Evolutionary conservation across 805 yeast genomes (phyloP), one percentile per base, ranked within the genome.

Genomic region (Millerozyma miso): DNA sequence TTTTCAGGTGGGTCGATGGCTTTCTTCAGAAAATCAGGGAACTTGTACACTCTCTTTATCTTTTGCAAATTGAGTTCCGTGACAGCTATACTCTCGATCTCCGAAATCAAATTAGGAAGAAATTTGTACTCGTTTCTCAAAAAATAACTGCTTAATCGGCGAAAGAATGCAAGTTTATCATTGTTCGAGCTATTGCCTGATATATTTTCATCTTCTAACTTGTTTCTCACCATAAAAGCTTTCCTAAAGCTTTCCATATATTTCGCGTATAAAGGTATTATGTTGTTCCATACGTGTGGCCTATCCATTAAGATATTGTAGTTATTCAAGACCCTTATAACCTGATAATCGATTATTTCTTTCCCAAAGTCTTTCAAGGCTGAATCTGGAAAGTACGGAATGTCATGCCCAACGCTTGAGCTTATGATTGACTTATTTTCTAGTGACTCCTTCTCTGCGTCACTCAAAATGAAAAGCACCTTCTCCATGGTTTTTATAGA

Each of bases 401-500:
- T 35, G 4, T 37, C 39, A 23, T 12, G 13, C 34, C 34, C 34
- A 32, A 13, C 15, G 14, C 14, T 8, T n/a, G 35, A 8, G 31
- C 19, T 19, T 6, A 17, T 14, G 12, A 8, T 31, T 12, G 33
- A 14, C 14, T 15, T 20, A 16, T 12, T 13, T 23, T n/a, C 20
- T 15, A 10, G 26, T 12, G 41, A 14, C 19, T 36, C 42, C 18
- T 31, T 23, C 26, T 43, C 43, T 15, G 43, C 47, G 19, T 45
- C 38, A 18, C 43, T 32, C n/a, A 52, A 39, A 13, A 52, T 48
- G 10, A 37, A 39, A 7, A 52, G 33, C 12, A 52, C 49, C 26
- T 42, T 43, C 32, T 48, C 50, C 56, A 52, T 52, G 19, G 54
- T 45, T 32, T 37, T 38, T 19, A 52, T 37, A 3, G 51, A 46